These are phyloP conservation scores for Colletotrichum sp. DNA, from an alignment of 2,329 filamentous ascomycete species.

Conservation along the genomic window DNA sequence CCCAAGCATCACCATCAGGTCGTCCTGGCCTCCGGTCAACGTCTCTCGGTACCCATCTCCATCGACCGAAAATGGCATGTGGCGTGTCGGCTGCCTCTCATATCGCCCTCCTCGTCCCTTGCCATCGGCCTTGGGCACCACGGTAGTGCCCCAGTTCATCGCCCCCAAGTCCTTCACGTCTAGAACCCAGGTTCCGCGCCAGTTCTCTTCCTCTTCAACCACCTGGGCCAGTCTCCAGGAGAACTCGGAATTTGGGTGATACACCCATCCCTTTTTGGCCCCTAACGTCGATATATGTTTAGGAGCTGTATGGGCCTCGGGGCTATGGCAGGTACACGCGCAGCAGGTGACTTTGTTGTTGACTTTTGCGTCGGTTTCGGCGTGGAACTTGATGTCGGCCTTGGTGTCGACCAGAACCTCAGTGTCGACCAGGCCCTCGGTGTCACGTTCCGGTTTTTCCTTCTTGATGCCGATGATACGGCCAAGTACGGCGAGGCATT, in stretches of 20 bases:
- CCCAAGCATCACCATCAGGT: constrained; percentile 24
- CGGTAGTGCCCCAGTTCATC: constrained; percentile 20
- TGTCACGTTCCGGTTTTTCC: not conserved
- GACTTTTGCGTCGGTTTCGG: not conserved
- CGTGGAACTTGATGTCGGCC: not conserved
- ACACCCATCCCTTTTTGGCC: not conserved
- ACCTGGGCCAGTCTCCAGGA: constrained; percentile 19
- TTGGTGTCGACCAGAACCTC: not conserved
- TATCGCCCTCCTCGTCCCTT: constrained; percentile 1
- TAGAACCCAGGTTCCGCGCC: constrained; percentile 25
- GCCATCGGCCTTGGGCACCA: constrained; percentile 3
- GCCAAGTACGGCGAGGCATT: not conserved
- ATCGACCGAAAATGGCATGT: constrained; percentile 19
- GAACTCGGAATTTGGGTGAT: constrained; percentile 12
- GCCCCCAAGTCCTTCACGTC: constrained; percentile 24
- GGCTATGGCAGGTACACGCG: not conserved
- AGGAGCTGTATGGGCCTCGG: not conserved
- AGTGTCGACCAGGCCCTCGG: not conserved
- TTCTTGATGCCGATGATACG: not conserved
- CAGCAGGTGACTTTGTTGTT: not conserved
- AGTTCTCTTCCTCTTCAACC: constrained; percentile 25
- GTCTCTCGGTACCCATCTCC: not conserved
- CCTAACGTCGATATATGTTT: not conserved
- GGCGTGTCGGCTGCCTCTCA: constrained; percentile 20
- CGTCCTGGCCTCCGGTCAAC: constrained; percentile 23